Evolutionary conservation across 768 basidiomycete species (phyloP), one percentile per base, ranked within the genome.

Genomic region (Dentipellis sp.): DNA sequence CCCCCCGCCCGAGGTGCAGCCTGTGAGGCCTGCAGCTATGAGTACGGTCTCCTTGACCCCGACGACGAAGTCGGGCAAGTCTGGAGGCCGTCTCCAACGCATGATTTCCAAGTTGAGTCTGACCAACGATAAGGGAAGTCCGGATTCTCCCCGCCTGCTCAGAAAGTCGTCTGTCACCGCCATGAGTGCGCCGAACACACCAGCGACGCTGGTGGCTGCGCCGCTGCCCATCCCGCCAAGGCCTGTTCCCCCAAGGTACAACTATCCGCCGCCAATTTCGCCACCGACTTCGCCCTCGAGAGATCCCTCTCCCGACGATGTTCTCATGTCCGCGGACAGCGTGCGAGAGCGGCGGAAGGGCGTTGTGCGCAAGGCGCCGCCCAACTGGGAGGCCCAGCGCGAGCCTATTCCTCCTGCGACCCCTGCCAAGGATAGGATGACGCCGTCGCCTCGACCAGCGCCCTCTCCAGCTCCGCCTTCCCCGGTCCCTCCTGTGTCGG

Each of bases 41-140:
- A 60, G 59, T 47, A 8, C 37, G 12, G 52, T 52, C 36, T 62
- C 61, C 11, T 58, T 62, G 22, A 54, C 61, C 3, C 59, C 61
- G 29, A 62, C 59, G n/a, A 62, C 59, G 23, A 62, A 60, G 53
- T 60, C 59, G 5, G 70, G 71, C 50, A 76, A 71, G 61, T 54
- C 66, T 75, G 54, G 81, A n/a, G 58, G 81, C 50, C 78, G 88
- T 22, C 71, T 93, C 58, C 85, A 86, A 68, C 80, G 83, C 59
- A 91, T 94, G 83, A 87, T 94, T 63, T 91, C 89, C 17, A 85
- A 82, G 62, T 73, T 92, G 23, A 84, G 12, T 80, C 38, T 66
- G 38, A 69, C 63, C 45, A 54, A 71, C 69, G 51, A 63, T 51
- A 46, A 56, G 65, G 55, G 66, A 61, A 53, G 59, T 57, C 1